Base-by-base conservation (phyloP, 2,329 filamentous ascomycete genomes). In the Calonectria pauciramosa region DNA sequence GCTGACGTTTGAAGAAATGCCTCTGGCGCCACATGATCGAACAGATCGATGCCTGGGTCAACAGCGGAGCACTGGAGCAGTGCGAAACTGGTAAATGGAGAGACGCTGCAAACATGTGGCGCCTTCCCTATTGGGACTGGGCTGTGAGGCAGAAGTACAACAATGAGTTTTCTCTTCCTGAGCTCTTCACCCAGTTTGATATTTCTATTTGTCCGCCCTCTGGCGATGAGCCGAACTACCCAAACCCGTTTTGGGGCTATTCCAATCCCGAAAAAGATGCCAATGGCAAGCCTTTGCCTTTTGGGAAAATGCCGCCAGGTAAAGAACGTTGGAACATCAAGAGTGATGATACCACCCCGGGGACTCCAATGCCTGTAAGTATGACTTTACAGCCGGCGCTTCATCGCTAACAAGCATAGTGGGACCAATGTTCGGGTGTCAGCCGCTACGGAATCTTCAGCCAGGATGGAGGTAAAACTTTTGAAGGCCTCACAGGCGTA, bases 71-170 rank as follows among this genome's bases (percentile, higher is more conserved):
- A 10, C 71, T 77, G 8, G n/a, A 23, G 0, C 47, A 34, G 10
- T 1, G 26, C 0, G 14, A 66, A 6, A 8, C 20, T 0, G 69
- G 73, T 36, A 73, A 77, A 32, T 85, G 84, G 63, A 59, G 77
- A 3, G 63, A 71, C 1, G 83, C 83, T 0, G 82, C 81, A 30
- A 74, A 80, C 64, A 67, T 70, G 26, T 83, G 84, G 75, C 78
- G 83, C 1, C 73, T 83, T 8, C 83, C 83, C 0, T 85, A 84
- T 70, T 85, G 82, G 75, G 85, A 86, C 75, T 85, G 84, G 84
- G 84, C 78, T 2, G 77, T 73, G 13, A 79, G 72, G 34, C 76
- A 77, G 28, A 30, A 11, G 4, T 77, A 76, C 41, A 74, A 41
- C 13, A 23, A 72, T 0, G 36, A 70, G 18, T 68, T 26, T 66